Base-by-base conservation (phyloP, 2,329 filamentous ascomycete genomes). In the Talaromyces islandicus region DNA sequence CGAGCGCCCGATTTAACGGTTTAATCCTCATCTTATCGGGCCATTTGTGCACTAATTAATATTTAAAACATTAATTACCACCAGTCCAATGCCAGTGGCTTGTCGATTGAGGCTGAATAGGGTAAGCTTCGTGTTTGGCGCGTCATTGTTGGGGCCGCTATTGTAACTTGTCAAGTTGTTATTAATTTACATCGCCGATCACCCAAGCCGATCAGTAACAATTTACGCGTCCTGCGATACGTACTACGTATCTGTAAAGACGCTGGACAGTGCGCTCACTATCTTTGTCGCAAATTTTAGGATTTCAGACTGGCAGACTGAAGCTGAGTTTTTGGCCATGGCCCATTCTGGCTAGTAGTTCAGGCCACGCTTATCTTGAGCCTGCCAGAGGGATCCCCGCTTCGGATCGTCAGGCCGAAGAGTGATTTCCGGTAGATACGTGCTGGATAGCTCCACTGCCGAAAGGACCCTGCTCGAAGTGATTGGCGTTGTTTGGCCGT, bases 351-450 rank as follows among this genome's bases (percentile, higher is more conserved):
- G 43, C 43, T 52, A 52, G 27, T 52, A 52, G 19, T 29, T 52
- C 17, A 52, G 25, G 7, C 48, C 53, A 17, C 53, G 53, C 19
- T 35, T 55, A 55, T 52, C 48, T 7, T 52, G 48, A 29, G 53
- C 11, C 30, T 58, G 56, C 56, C 56, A 58, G 25, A 48, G 17
- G 10, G 43, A 52, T 2, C 41, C 48, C 12, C 56, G 41, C 10
- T 43, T 27, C 43, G 46, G 27, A 30, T 58, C 46, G 6, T 58
- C 56, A 35, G 41, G 41, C 19, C 38, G 43, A 25, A 52, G 25
- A 11, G 56, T 58, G 27, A 58, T 58, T 52, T 58, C 46, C 9
- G 56, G 56, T 3, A 58, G 56, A 35, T 30, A 58, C 5, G 41
- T 51, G 17, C 21, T 58, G 38, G 56, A 58, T 7, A 58, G 43